Evolutionary conservation across 257 asterid genomes (phyloP), one percentile per base, ranked within the genome.

Genomic region (Paulownia fortunei): DNA sequence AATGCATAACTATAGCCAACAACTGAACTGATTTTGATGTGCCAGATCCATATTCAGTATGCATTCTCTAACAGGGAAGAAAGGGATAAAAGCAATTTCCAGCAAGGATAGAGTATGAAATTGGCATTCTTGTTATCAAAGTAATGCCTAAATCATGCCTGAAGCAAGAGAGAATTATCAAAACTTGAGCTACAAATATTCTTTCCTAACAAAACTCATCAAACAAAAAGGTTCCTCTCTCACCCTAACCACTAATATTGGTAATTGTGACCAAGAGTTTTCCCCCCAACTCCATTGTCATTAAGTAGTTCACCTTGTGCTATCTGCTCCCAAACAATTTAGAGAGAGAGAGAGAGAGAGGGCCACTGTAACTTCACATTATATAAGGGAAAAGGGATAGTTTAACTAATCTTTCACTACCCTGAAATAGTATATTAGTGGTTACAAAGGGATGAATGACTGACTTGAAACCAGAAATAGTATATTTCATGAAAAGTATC

Each of bases 41-140:
- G 75, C 51, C 68, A 66, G 34, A 34, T 71, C 46, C 8, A 19
- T 56, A 24, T 39, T 58, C 21, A 18, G 41, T 67, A 0, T 32
- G 9, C 69, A 42, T 10, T 47, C 47, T 61, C 23, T 44, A 23
- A 21, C 72, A 16, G 3, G 26, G 16, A 34, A 71, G 66, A 70
- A 78, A 78, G 56, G 67, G 67, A 78, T 36, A 27, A 60, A 24
- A 15, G 46, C 76, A 51, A n/a, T 62, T 30, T 5, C 23, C 2
- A 10, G n/a, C 23, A 64, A 54, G 52, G 76, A n/a, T n/a, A n/a
- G n/a, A n/a, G n/a, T n/a, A n/a, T n/a, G n/a, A n/a, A n/a, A n/a
- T n/a, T n/a, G n/a, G 78, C 44, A 69, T 83, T 72, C 86, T 83
- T 86, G 41, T 32, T 73, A 24, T 64, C 24, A 63, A 82, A 86